Percentiles rank a stretch among this genome's conserved stretches.
Conservation (phyloP, 805 yeast species). For the Barnettozyma californica region DNA sequence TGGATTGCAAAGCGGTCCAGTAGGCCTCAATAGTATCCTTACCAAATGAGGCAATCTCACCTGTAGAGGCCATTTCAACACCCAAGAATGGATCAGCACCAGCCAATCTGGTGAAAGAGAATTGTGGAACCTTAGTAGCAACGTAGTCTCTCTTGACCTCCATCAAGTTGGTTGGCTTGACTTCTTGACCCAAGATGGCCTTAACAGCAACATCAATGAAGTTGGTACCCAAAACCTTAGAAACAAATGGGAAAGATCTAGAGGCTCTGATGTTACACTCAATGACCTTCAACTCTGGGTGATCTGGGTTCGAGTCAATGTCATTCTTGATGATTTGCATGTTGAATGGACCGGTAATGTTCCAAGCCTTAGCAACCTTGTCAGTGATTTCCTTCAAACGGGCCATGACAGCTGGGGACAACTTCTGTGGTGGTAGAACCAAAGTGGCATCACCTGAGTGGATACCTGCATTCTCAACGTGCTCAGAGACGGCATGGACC, state of each 20-base stretch:
- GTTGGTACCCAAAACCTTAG: slow-evolving; percentile 92
- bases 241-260: slow-evolving; percentile 97
- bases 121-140: slow-evolving; percentile 97
- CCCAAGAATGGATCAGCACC: slow-evolving; percentile 99
- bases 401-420: slow-evolving; percentile 58
- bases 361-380: slow-evolving; percentile 91
- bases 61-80: slow-evolving; percentile 99
- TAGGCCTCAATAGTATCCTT: slow-evolving; percentile 80
- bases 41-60: slow-evolving; percentile 98
- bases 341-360: slow-evolving; percentile 96
- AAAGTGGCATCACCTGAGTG: slow-evolving; percentile 99
- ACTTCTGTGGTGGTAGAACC: slow-evolving; percentile 83
- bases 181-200: slow-evolving; percentile 66
- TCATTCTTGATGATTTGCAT: slow-evolving; percentile 91
- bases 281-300: slow-evolving; percentile 80
- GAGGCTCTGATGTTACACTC: slow-evolving; percentile 99
- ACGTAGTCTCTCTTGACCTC: slow-evolving; percentile 67
- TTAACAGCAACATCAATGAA: slow-evolving; percentile 92
- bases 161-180: slow-evolving; percentile 82
- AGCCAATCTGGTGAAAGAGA: slow-evolving; percentile 95
- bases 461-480: slow-evolving; percentile 97
- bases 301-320: slow-evolving; percentile 50
- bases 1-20: slow-evolving; percentile 95
- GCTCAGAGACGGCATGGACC: slow-evolving; percentile 95
- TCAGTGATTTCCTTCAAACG: slow-evolving; percentile 86